Percentiles rank a stretch among this genome's conserved stretches.
phyloP scores from a whole-genome alignment of 352 stramenopile species.

The Proteromonas lacertae region DNA sequence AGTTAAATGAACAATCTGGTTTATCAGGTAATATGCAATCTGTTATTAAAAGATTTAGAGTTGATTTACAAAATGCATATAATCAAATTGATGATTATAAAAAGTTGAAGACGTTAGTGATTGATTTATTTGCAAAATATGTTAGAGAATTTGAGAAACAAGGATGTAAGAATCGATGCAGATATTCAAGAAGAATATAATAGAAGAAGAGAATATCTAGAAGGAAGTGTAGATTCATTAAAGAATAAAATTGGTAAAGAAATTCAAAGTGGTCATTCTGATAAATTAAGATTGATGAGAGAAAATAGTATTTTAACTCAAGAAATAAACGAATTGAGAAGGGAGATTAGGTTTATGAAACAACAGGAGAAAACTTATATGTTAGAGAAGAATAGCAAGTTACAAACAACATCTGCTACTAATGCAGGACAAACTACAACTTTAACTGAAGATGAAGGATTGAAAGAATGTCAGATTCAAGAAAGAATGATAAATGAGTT shows the following conservation, averaged over 20 bases:
- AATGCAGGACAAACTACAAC: too few relatives aligned
- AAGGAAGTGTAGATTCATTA: conserved; percentile 46
- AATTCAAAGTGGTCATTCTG: conserved; percentile 5
- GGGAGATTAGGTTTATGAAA: conserved; percentile 27
- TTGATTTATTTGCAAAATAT: conserved; percentile 5
- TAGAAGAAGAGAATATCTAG: conserved; percentile 50
- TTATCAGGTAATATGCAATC: conserved; percentile 7
- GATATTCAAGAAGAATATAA: conserved; percentile 24
- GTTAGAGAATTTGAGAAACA: neutral
- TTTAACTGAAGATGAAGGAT: too few relatives aligned
- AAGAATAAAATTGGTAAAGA: conserved; percentile 18
- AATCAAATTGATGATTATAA: conserved; percentile 27
- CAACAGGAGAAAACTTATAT: conserved; percentile 8
- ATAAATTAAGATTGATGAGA: conserved; percentile 15
- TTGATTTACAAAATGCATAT: conserved; percentile 38
- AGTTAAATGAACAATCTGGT: conserved; percentile 17
- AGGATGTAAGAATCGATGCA: conserved; percentile 1
- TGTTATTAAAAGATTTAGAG: conserved; percentile 20
- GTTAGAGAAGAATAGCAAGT: too few relatives aligned
- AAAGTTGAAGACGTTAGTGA: conserved; percentile 28
- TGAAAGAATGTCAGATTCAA: too few relatives aligned
- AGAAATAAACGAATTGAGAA: conserved; percentile 52
- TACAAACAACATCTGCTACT: too few relatives aligned
- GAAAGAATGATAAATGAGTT: too few relatives aligned
- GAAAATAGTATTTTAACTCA: conserved; percentile 54